Conservation (phyloP, 139 green algal genomes). For the Auxenochlorella protothecoides region DNA sequence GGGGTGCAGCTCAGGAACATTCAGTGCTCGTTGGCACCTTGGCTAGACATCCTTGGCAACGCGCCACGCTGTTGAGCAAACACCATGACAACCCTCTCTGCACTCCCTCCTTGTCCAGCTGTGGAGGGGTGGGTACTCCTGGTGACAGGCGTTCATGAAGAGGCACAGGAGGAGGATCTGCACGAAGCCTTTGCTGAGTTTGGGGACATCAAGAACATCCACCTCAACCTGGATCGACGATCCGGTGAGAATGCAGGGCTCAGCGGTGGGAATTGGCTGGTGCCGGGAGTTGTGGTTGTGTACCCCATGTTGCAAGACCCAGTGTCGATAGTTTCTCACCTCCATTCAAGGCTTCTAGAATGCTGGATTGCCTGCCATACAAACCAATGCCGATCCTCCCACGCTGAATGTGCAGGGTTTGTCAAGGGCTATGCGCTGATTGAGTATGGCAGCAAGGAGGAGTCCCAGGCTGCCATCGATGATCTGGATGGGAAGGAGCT, state of each 20-base stretch:
- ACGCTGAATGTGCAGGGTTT: neutral
- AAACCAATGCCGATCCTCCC: too few species aligned
- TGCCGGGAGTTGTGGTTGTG: too few species aligned
- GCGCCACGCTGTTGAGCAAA: too few species aligned
- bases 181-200: conserved; percentile 85
- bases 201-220: conserved; percentile 91
- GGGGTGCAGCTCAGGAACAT: too few species aligned
- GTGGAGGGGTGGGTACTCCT: conserved; percentile 95
- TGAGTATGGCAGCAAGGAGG: conserved; percentile 75
- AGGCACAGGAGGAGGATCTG: conserved; percentile 90
- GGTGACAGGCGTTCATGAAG: conserved; percentile 85
- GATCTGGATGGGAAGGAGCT: conserved; percentile 73
- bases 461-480: conserved; percentile 80
- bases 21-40: too few species aligned
- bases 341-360: too few species aligned
- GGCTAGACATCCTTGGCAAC: too few species aligned
- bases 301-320: too few species aligned
- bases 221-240: conserved; percentile 91
- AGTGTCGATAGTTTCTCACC: too few species aligned
- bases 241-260: conserved; percentile 25
- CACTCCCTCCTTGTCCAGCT: conserved; percentile 23
- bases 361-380: too few species aligned
- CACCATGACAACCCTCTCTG: too few species aligned
- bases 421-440: conserved; percentile 79
- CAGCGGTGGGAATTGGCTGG: conserved; percentile 17